These are phyloP conservation scores for Colletotrichum karsti DNA, from an alignment of 2,329 filamentous ascomycete species.

Conservation along the genomic window DNA sequence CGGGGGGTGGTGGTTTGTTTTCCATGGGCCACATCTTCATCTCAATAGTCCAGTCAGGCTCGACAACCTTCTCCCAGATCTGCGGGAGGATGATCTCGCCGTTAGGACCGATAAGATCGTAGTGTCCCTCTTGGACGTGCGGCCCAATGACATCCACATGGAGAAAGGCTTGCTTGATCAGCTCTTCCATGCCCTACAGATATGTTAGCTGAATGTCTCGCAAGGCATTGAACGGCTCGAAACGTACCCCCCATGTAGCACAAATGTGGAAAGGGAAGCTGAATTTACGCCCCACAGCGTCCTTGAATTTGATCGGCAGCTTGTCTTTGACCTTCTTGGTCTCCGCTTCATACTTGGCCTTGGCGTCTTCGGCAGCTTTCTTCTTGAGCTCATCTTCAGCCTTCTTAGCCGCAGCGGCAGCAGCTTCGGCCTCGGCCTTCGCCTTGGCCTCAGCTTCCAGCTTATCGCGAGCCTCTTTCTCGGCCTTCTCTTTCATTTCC, in stretches of 20 bases:
- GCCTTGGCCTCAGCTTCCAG: conserved; percentile 48
- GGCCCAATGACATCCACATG: conserved; percentile 81
- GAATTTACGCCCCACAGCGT: conserved; percentile 90
- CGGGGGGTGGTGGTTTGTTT: conserved; percentile 8
- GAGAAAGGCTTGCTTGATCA: conserved; percentile 85
- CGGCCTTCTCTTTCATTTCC: conserved; percentile 45
- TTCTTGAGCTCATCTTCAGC: conserved; percentile 61
- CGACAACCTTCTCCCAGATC: conserved; percentile 83
- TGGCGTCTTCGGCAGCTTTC: conserved; percentile 65
- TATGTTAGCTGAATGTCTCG: conserved; percentile 33
- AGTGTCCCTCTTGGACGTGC: conserved; percentile 81
- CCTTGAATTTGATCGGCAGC: conserved; percentile 87
- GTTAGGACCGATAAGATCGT: conserved; percentile 81
- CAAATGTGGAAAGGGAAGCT: conserved; percentile 90
- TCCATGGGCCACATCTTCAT: conserved; percentile 73
- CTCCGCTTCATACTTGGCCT: conserved; percentile 56
- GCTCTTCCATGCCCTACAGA: conserved; percentile 81
- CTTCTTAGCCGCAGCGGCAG: conserved; percentile 56
- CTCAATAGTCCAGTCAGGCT: conserved; percentile 78
- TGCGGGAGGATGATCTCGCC: conserved; percentile 84
- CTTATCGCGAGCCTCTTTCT: conserved; percentile 48
- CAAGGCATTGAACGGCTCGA: not conserved
- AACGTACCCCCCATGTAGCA: conserved; percentile 80
- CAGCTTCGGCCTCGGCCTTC: conserved; percentile 43
- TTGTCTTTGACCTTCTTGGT: conserved; percentile 63